These are phyloP conservation scores for Fusarium sp. DNA, from an alignment of 2,329 filamentous ascomycete species.

Conservation along the genomic window DNA sequence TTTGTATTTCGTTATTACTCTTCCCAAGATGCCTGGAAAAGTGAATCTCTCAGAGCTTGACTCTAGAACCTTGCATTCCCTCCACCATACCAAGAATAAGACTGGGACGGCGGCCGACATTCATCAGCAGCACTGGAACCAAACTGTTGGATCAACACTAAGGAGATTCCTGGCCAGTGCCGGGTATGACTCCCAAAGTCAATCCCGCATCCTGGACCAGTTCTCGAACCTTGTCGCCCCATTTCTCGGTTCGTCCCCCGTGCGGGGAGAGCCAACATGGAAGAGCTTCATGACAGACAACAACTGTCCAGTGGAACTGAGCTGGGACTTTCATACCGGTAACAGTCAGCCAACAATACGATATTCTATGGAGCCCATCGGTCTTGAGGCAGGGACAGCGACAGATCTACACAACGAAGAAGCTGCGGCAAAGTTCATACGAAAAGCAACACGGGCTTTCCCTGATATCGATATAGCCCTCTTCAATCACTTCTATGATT, in stretches of 20 bases:
- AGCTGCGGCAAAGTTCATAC: neutral
- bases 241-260: neutral
- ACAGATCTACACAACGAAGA: constrained; percentile 39
- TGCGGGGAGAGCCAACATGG: constrained; percentile 27
- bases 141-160: neutral
- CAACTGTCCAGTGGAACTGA: constrained; percentile 49
- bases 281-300: constrained; percentile 54
- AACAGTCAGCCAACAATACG: constrained; percentile 40
- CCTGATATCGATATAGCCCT: neutral
- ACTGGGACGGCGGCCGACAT: neutral
- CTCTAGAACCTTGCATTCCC: neutral
- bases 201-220: neutral
- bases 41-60: neutral
- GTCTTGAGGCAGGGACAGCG: constrained; percentile 38
- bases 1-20: fast-evolving
- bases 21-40: neutral
- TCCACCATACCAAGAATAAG: neutral
- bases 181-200: neutral
- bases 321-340: constrained; percentile 47
- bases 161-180: neutral
- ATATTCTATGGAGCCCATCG: constrained; percentile 48
- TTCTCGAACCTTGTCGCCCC: neutral
- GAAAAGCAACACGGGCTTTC: neutral
- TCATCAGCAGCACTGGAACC: constrained; percentile 2
- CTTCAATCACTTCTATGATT: neutral